Conservation (phyloP, 2,329 filamentous ascomycete species). For the Fusarium coffeatum region DNA sequence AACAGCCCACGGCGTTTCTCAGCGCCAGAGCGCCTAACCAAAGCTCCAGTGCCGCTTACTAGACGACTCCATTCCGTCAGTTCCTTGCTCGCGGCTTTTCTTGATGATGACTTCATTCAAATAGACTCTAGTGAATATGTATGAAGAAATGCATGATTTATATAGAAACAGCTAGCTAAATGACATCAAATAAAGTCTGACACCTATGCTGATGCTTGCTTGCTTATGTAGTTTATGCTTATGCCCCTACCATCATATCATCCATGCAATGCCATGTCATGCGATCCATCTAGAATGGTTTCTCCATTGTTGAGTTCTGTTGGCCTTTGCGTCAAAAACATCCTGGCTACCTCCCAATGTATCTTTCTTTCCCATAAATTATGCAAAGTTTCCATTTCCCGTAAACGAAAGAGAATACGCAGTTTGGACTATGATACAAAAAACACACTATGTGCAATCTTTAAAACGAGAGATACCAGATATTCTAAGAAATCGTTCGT, state of each 20-base stretch:
- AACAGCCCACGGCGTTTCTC: background rate
- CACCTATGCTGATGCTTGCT: slow-evolving; percentile 15
- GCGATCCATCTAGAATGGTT: slow-evolving; percentile 12
- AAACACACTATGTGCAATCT: slow-evolving; percentile 16
- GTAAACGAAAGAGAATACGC: slow-evolving; percentile 11
- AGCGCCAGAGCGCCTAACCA: background rate
- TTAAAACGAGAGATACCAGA: slow-evolving; percentile 15
- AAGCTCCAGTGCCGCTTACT: background rate
- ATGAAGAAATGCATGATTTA: slow-evolving; percentile 7
- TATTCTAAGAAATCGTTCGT: slow-evolving; percentile 16
- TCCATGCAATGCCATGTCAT: slow-evolving; percentile 17
- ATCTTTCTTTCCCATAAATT: background rate
- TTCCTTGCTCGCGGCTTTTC: slow-evolving; percentile 7
- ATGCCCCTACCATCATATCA: slow-evolving; percentile 26
- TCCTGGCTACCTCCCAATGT: background rate
- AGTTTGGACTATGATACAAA: slow-evolving; percentile 15
- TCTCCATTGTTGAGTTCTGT: slow-evolving; percentile 32
- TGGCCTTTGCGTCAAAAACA: slow-evolving; percentile 22
- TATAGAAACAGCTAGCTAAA: slow-evolving; percentile 3
- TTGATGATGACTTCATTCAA: slow-evolving; percentile 12
- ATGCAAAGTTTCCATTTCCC: slow-evolving; percentile 12
- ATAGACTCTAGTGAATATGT: background rate
- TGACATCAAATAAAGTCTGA: slow-evolving; percentile 16
- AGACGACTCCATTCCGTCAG: slow-evolving; percentile 15
- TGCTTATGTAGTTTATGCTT: slow-evolving; percentile 14